Conservation (phyloP, 1,284 basidiomycete genomes). For the Melampsora larici-populina region DNA sequence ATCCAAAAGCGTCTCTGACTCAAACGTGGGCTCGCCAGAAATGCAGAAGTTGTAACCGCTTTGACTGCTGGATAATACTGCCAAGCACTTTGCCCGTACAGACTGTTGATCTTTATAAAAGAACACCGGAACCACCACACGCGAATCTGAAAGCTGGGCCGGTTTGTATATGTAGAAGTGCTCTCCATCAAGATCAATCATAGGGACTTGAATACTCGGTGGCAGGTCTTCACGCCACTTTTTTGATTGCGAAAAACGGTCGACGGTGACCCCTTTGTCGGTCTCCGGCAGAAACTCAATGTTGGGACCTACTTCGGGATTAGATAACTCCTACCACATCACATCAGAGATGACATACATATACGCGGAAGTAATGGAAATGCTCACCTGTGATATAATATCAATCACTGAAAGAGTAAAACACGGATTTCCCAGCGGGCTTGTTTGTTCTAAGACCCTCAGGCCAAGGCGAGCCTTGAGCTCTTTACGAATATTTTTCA, state of each 20-base stretch:
- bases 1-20: neutral
- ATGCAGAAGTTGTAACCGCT: neutral
- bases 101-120: neutral
- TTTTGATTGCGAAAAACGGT: slow-evolving; percentile 8
- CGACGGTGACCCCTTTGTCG: neutral
- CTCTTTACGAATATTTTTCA: neutral
- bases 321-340: neutral
- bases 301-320: neutral
- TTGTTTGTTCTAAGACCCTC: neutral
- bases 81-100: neutral
- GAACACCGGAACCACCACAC: neutral
- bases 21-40: neutral
- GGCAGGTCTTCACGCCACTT: slow-evolving; percentile 12
- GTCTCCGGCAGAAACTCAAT: neutral
- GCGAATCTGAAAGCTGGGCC: neutral
- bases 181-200: neutral
- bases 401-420: neutral
- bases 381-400: neutral
- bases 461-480: neutral
- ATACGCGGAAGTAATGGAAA: neutral
- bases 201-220: neutral
- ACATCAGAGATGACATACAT: neutral
- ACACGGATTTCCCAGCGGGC: neutral
- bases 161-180: neutral
- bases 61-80: neutral